Conservation (phyloP, 2,329 filamentous ascomycete species). For the Cladosporium velox region DNA sequence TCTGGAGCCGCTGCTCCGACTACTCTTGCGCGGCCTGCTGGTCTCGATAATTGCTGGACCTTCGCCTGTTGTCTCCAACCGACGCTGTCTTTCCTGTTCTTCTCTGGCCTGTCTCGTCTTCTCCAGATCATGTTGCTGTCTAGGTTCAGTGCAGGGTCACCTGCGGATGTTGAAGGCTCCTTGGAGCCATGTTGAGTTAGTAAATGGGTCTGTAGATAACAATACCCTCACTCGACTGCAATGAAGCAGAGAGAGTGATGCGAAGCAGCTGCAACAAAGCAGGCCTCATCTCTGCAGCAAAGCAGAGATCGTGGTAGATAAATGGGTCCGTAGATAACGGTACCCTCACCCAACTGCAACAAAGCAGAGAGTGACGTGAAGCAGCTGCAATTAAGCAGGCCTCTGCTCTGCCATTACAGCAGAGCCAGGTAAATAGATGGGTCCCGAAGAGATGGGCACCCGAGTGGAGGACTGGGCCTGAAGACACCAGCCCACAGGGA, state of each 20-base stretch:
- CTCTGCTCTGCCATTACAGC: background rate
- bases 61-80: background rate
- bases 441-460: background rate
- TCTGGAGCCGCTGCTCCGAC: background rate
- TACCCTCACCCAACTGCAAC: background rate
- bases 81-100: background rate
- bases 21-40: background rate
- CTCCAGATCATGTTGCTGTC: background rate
- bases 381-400: background rate
- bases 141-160: background rate
- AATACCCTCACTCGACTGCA: background rate
- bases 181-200: background rate
- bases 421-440: background rate
- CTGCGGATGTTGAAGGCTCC: background rate
- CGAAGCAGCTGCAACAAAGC: background rate
- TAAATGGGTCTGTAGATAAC: background rate
- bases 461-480: background rate
- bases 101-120: background rate
- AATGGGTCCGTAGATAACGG: background rate
- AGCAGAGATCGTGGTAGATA: background rate
- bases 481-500: background rate
- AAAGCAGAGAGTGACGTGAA: background rate
- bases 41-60: background rate
- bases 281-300: background rate
- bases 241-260: too few species aligned